Base-by-base conservation (phyloP, 495 filamentous ascomycete genomes). In the Aspergillus indologenus region DNA sequence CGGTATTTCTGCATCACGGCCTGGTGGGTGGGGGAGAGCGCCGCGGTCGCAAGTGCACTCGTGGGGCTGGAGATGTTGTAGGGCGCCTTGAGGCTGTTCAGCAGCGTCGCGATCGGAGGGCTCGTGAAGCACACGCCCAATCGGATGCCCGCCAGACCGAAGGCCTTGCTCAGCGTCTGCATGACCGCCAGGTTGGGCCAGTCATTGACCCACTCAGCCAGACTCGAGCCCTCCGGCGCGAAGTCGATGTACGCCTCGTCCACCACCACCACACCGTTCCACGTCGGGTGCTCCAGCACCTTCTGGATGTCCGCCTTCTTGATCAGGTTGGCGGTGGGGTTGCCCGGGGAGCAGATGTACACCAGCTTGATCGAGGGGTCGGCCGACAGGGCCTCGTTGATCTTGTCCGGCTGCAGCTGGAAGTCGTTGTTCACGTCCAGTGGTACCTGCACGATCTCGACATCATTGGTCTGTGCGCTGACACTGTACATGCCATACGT, bases 231-330 rank as follows among this genome's bases (percentile, higher is more conserved):
- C 44, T 89, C 83, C 0, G 87, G 83, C 18, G 95, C 86, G 63
- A 98, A 98, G 71, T 98, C 94, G 60, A 98, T 85, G 73, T 98
- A 98, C 29, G 94, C 94, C 76, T 98, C 94, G 71, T 98, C 95
- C 44, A 98, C 77, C 18, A 96, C 84, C 5, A 98, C 87, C 8
- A 98, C 80, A 14, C 94, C 95, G 73, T 98, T 98, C 92, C 92
- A 98, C 4, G 86, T 90, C 17, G 90, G 87, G 79, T 98, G 92
- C 58, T 88, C 83, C 20, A 98, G 82, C 19, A 98, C 74, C 58
- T 81, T 72, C 52, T 78, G 78, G 53, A 98, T 78, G 57, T 92
- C 89, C n/a, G 78, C 75, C 65, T 96, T 96, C 50, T 79, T 75
- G 50, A 96, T 80, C 22, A 96, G 71, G 26, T 85, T 82, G 19